These are phyloP conservation scores for Penicillium sp. DNA, from an alignment of 2,329 filamentous ascomycete genomes.

Conservation along the genomic window DNA sequence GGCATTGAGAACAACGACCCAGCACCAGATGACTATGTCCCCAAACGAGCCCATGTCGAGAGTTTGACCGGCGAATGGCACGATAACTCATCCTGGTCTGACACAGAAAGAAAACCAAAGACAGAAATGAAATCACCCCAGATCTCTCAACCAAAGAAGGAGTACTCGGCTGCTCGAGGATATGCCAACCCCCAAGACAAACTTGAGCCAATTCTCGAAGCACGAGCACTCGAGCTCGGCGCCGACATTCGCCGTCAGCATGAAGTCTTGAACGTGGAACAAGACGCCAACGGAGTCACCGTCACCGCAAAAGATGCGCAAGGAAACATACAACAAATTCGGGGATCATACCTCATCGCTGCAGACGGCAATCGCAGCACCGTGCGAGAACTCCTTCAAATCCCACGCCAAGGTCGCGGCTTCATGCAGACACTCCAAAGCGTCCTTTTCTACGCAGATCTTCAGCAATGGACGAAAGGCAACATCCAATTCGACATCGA, in stretches of 20 bases:
- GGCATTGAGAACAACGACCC: slow-evolving; percentile 27
- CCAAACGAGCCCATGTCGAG: slow-evolving; percentile 23
- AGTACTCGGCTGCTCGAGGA: slow-evolving; percentile 26
- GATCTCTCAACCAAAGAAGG: slow-evolving; percentile 14
- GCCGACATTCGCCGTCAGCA: slow-evolving; percentile 38
- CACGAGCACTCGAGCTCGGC: slow-evolving; percentile 32
- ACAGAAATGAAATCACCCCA: neutral
- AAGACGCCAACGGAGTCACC: slow-evolving; percentile 26
- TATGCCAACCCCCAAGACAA: slow-evolving; percentile 41
- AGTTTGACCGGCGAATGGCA: slow-evolving; percentile 22
- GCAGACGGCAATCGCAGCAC: slow-evolving; percentile 35
- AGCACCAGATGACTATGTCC: slow-evolving; percentile 16
- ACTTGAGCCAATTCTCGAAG: slow-evolving; percentile 41
- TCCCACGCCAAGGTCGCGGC: slow-evolving; percentile 20
- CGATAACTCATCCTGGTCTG: slow-evolving; percentile 19
- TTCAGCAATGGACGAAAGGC: slow-evolving; percentile 18
- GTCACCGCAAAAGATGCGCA: slow-evolving; percentile 20
- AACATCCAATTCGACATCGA: slow-evolving; percentile 24
- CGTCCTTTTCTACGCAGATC: slow-evolving; percentile 21
- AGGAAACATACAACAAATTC: slow-evolving; percentile 17
- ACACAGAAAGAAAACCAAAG: slow-evolving; percentile 12
- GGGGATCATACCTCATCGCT: slow-evolving; percentile 40
- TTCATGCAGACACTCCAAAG: slow-evolving; percentile 25
- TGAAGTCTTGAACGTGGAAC: slow-evolving; percentile 26
- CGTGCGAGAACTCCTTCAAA: slow-evolving; percentile 20